Base-by-base conservation (phyloP, 2,329 filamentous ascomycete genomes). In the Colletotrichum tanaceti region DNA sequence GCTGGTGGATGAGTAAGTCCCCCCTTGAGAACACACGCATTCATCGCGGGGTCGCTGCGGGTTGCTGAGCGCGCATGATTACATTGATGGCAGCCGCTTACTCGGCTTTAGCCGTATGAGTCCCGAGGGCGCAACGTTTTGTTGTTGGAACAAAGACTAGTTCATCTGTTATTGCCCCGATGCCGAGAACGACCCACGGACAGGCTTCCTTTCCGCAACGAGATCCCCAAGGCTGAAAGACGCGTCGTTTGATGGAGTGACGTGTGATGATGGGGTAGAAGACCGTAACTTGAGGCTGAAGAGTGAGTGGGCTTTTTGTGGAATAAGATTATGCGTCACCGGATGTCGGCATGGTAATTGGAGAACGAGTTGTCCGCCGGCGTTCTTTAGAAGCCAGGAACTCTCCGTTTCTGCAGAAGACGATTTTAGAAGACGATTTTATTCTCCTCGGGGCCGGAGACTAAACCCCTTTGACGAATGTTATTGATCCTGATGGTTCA, bases 211-310 rank as follows among this genome's bases (percentile, higher is more conserved):
- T 13, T 14, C 22, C 2, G 5, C 6, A 16, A 28, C 4, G 43
- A 57, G 38, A 3, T 13, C 28, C 7, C 14, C 28, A 57, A 38
- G 53, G 53, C 38, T 57, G 53, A 77, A 72, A 28, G 28, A 28
- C 50, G 4, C n/a, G 18, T 20, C 32, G 9, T 6, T 5, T 10
- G 16, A 2, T 11, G 2, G n/a, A n/a, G 20, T 4, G 18, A 10
- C 18, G n/a, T 14, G 5, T n/a, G 50, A 14, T 11, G n/a, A 13
- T n/a, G 20, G 20, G 3, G n/a, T 3, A 20, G 9, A 35, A 54
- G 0, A 10, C 6, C 5, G 10, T 3, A 20, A n/a, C n/a, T 49
- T 14, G 20, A 5, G 46, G 11, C 4, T 9, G 24, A n/a, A n/a
- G n/a, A n/a, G 7, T 4, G 11, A 4, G 32, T 14, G 10, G 28